Percentiles rank a stretch among this genome's conserved stretches.
phyloP scores from a whole-genome alignment of 2,329 filamentous ascomycete species.

The Pseudocercospora pini-densiflorae region DNA sequence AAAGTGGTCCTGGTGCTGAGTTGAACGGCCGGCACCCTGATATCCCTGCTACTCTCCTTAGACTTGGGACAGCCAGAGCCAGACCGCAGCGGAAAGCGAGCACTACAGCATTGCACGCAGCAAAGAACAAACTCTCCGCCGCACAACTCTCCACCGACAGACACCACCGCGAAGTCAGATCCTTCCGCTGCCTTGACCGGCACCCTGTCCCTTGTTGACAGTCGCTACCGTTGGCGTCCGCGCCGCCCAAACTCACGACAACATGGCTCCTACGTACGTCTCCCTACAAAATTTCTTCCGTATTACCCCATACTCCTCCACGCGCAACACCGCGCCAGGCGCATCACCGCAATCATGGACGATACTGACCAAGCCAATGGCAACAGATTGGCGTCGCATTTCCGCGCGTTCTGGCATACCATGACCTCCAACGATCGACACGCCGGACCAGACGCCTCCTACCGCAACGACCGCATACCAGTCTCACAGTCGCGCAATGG shows the following conservation, averaged over 20 bases:
- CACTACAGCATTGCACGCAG: neutral
- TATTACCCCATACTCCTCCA: constrained; percentile 18
- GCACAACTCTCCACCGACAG: neutral
- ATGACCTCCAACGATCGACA: constrained; percentile 79
- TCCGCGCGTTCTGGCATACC: constrained; percentile 93
- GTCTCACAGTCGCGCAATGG: constrained; percentile 80
- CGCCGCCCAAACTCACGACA: constrained; percentile 6
- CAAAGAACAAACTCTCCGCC: neutral
- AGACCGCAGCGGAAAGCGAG: neutral
- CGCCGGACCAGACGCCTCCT: constrained; percentile 90
- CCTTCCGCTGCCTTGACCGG: neutral
- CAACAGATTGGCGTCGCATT: constrained; percentile 64
- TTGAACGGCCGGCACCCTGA: neutral
- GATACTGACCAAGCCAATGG: constrained; percentile 12
- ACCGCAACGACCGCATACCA: constrained; percentile 85
- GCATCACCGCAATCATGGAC: constrained; percentile 1
- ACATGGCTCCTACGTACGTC: constrained; percentile 23
- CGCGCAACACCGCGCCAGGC: constrained; percentile 3
- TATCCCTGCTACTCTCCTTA: neutral
- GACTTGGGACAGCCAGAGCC: too few relatives aligned
- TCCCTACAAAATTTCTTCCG: constrained; percentile 13
- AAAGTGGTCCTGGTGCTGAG: neutral
- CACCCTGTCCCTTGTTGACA: constrained; percentile 1
- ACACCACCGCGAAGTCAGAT: neutral
- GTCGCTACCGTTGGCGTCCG: constrained; percentile 20